Evolutionary conservation across 2,329 filamentous ascomycete species (phyloP).

Genomic region (Aspergillus clavatus): DNA sequence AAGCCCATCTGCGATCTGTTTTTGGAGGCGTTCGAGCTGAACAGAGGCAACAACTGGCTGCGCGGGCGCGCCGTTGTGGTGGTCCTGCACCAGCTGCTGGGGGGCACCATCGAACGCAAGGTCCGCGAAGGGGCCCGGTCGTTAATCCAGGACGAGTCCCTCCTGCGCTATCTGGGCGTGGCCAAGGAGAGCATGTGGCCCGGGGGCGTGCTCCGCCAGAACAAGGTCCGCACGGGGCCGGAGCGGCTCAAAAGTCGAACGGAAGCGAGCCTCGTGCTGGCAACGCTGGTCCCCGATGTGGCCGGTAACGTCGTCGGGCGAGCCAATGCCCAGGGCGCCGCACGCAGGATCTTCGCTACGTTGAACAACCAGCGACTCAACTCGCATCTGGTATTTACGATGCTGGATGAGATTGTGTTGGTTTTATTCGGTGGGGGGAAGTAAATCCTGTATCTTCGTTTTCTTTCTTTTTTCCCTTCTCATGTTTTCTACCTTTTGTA

Average conservation of each 20-base stretch:
- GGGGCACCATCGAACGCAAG: slow-evolving; percentile 93
- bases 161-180: slow-evolving; percentile 69
- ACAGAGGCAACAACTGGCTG: slow-evolving; percentile 94
- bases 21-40: slow-evolving; percentile 89
- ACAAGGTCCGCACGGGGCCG: slow-evolving; percentile 56
- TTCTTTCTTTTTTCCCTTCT: not conserved
- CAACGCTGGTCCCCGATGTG: slow-evolving; percentile 83
- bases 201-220: slow-evolving; percentile 43
- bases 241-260: slow-evolving; percentile 77
- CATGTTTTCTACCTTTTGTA: too few relatives aligned
- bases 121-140: slow-evolving; percentile 76
- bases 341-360: slow-evolving; percentile 80
- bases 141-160: slow-evolving; percentile 69
- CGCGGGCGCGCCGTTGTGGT: slow-evolving; percentile 93
- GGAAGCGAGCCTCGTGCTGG: slow-evolving; percentile 84
- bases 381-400: slow-evolving; percentile 64
- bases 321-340: slow-evolving; percentile 84
- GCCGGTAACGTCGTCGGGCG: slow-evolving; percentile 90
- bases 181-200: slow-evolving; percentile 81
- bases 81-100: slow-evolving; percentile 89
- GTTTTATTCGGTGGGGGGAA: slow-evolving; percentile 53
- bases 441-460: not conserved
- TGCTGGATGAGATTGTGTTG: slow-evolving; percentile 65
- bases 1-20: slow-evolving; percentile 98
- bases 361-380: slow-evolving; percentile 89